Percentiles rank a stretch among this genome's conserved stretches.
phyloP scores from a whole-genome alignment of 768 basidiomycete genomes.

The Hirschioporus abietinus region DNA sequence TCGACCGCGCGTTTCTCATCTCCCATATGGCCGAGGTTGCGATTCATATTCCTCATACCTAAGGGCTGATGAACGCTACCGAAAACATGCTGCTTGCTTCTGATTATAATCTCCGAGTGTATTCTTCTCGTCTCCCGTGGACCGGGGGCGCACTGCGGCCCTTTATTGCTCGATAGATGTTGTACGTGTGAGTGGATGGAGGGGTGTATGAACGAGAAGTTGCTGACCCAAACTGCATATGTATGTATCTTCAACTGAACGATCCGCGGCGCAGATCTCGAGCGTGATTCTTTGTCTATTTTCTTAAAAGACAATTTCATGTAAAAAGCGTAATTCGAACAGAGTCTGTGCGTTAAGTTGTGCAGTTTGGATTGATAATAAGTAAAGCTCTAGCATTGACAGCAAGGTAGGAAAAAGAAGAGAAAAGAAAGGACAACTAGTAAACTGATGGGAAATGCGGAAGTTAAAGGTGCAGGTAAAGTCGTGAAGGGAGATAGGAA shows the following conservation, averaged over 20 bases:
- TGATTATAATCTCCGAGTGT: too few species aligned
- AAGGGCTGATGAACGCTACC: not conserved
- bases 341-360: not conserved
- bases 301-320: not conserved
- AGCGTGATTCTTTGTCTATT: not conserved
- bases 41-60: not conserved
- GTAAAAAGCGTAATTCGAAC: too few species aligned
- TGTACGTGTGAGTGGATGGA: too few species aligned
- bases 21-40: constrained; percentile 41
- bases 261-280: too few species aligned
- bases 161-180: too few species aligned
- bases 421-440: not conserved
- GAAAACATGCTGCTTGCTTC: not conserved
- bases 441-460: not conserved
- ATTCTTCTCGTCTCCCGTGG: too few species aligned
- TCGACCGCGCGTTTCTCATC: constrained; percentile 63
- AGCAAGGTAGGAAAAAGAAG: not conserved
- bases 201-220: too few species aligned
- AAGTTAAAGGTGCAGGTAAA: not conserved
- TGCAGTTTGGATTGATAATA: not conserved
- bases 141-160: too few species aligned
- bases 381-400: not conserved
- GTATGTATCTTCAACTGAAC: too few species aligned
- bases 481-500: not conserved
- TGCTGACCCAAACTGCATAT: too few species aligned